Percentiles rank a stretch among this genome's conserved stretches.
Evolutionary conservation across 2,329 filamentous ascomycete species (phyloP).

Genomic region (Waltergamsia citrina): DNA sequence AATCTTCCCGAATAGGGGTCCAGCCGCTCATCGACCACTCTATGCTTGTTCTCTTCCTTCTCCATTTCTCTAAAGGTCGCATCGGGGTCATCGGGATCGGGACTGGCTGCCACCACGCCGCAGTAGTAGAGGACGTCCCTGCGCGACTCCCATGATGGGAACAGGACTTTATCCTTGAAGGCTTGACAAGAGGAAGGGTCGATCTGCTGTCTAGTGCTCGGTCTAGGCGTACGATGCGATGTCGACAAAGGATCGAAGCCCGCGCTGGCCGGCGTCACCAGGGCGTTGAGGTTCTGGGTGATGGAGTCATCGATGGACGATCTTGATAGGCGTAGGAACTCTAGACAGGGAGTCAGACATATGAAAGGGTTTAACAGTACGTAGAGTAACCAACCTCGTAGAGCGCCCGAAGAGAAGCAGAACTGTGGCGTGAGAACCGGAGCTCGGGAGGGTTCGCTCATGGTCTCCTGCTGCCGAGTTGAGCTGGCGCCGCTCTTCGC

Average conservation of each 20-base stretch:
- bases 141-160: slow-evolving; percentile 79
- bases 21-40: slow-evolving; percentile 74
- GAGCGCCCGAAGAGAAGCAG: slow-evolving; percentile 61
- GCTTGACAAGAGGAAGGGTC: slow-evolving; percentile 51
- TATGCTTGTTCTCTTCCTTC: slow-evolving; percentile 58
- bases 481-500: slow-evolving; percentile 19
- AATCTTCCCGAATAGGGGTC: slow-evolving; percentile 87
- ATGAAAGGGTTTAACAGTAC: not conserved
- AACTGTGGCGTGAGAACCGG: slow-evolving; percentile 62
- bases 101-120: slow-evolving; percentile 74
- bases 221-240: slow-evolving; percentile 45
- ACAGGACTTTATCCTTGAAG: slow-evolving; percentile 73
- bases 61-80: slow-evolving; percentile 60
- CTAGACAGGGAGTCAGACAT: slow-evolving; percentile 32
- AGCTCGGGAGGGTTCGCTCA: slow-evolving; percentile 32
- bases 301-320: slow-evolving; percentile 87
- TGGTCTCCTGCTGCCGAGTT: slow-evolving; percentile 24
- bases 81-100: slow-evolving; percentile 81
- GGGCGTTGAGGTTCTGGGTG: slow-evolving; percentile 82
- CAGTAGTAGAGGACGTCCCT: slow-evolving; percentile 85
- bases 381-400: slow-evolving; percentile 47
- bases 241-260: slow-evolving; percentile 79
- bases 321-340: slow-evolving; percentile 83
- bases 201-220: slow-evolving; percentile 43
- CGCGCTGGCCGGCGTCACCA: slow-evolving; percentile 61